Percentiles rank a stretch among this genome's conserved stretches.
Evolutionary conservation across 164 flowering plant species (phyloP).

Genomic region (Cinnamomum chago): DNA sequence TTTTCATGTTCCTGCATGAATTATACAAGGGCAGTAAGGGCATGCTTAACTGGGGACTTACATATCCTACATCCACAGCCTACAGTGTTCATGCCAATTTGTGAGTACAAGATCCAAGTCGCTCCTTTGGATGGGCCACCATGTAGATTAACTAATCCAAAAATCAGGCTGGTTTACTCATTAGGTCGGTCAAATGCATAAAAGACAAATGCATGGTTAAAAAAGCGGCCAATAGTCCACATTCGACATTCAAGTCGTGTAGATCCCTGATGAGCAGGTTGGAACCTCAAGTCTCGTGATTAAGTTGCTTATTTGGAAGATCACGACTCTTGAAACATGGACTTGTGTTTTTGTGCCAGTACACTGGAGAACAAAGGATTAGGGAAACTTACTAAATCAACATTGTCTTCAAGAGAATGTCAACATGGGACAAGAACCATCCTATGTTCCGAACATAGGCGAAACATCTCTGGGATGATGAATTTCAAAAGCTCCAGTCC

Average conservation of each 20-base stretch:
- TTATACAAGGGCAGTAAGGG: background rate
- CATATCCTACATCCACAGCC: background rate
- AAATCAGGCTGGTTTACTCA: background rate
- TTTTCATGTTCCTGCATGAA: slow-evolving; percentile 64
- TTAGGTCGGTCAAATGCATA: background rate
- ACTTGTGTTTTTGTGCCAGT: too few relatives aligned
- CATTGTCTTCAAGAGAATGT: background rate
- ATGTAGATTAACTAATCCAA: background rate
- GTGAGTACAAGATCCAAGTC: background rate
- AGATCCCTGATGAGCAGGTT: background rate
- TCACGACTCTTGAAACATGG: too few relatives aligned
- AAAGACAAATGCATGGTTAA: background rate
- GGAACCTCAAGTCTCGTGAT: background rate
- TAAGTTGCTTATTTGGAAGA: too few relatives aligned
- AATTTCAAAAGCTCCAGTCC: too few relatives aligned
- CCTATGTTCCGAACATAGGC: too few relatives aligned
- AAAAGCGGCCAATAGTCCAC: background rate
- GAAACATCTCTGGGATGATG: too few relatives aligned
- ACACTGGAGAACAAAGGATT: too few relatives aligned
- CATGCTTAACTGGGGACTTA: background rate
- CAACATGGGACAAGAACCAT: background rate
- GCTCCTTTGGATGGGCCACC: background rate
- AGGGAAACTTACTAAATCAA: background rate
- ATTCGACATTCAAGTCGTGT: background rate
- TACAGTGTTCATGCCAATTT: background rate